Evolutionary conservation across 495 filamentous ascomycete species (phyloP).

Genomic region (Penicillium odoratum): DNA sequence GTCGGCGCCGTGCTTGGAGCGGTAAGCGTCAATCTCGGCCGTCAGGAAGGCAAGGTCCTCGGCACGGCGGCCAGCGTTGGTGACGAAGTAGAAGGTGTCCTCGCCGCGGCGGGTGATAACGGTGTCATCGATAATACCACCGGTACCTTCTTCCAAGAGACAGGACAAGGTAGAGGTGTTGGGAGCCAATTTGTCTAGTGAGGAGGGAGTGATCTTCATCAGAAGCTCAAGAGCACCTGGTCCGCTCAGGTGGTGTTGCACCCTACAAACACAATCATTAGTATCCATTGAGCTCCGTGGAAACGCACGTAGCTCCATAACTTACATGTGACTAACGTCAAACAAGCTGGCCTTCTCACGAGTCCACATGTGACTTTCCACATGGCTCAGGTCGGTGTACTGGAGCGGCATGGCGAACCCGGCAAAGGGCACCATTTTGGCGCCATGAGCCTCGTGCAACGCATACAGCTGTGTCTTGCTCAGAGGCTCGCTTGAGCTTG

Average conservation of each 20-base stretch:
- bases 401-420: conserved; percentile 92
- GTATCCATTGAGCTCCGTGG: conserved; percentile 4
- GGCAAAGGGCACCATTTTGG: conserved; percentile 96
- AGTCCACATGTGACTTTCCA: conserved; percentile 84
- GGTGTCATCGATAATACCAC: conserved; percentile 91
- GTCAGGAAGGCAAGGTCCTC: conserved; percentile 79
- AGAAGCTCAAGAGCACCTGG: conserved; percentile 77
- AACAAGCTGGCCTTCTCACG: conserved; percentile 85
- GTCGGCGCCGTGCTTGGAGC: conserved; percentile 42
- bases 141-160: conserved; percentile 74
- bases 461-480: conserved; percentile 79
- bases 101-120: conserved; percentile 75
- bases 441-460: conserved; percentile 75
- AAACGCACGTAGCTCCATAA: conserved; percentile 1
- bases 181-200: conserved; percentile 53
- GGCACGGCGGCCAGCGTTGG: conserved; percentile 87
- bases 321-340: conserved; percentile 67
- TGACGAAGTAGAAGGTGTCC: conserved; percentile 84
- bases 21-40: conserved; percentile 58
- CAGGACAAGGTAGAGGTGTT: conserved; percentile 75
- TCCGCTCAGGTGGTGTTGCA: conserved; percentile 71
- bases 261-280: conserved; percentile 41
- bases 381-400: conserved; percentile 72
- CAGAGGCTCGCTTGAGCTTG: conserved; percentile 54
- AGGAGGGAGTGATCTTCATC: conserved; percentile 74